Evolutionary conservation across 2,329 filamentous ascomycete genomes (phyloP).

Genomic region (Trichoderma oligosporum): DNA sequence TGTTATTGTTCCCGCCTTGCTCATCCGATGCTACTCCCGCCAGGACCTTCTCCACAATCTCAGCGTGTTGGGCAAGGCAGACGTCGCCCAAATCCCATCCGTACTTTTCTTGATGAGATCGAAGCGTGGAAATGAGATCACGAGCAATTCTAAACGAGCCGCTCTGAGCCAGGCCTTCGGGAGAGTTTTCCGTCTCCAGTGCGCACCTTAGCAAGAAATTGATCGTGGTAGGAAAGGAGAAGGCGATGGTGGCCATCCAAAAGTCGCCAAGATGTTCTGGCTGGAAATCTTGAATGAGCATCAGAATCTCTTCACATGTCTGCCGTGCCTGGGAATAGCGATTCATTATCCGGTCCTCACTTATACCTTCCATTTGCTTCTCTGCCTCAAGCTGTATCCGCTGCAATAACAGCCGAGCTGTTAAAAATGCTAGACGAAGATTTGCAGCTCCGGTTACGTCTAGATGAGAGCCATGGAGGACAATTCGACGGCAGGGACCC

Average conservation of each 20-base stretch:
- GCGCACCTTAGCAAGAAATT: conserved; percentile 49
- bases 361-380: conserved; percentile 27
- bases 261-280: conserved; percentile 44
- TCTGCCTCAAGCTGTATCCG: conserved; percentile 45
- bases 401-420: conserved; percentile 44
- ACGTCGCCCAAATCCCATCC: conserved; percentile 51
- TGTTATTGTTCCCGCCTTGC: conserved; percentile 17
- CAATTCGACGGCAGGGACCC: conserved; percentile 37
- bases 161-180: conserved; percentile 34
- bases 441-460: conserved; percentile 46
- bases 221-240: conserved; percentile 46
- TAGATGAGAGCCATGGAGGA: conserved; percentile 41
- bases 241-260: conserved; percentile 48
- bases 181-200: conserved; percentile 40
- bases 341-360: conserved; percentile 27
- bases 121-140: conserved; percentile 40
- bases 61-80: conserved; percentile 46
- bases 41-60: conserved; percentile 44
- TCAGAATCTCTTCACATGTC: conserved; percentile 47
- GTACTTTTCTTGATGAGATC: conserved; percentile 36
- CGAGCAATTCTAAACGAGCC: conserved; percentile 41
- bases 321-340: conserved; percentile 41
- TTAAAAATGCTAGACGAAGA: conserved; percentile 49
- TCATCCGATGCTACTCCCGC: conserved; percentile 28
- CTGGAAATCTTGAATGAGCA: conserved; percentile 44